Conservation (phyloP, 192 early-diverging fungal genomes). For the Coemansia erecta region DNA sequence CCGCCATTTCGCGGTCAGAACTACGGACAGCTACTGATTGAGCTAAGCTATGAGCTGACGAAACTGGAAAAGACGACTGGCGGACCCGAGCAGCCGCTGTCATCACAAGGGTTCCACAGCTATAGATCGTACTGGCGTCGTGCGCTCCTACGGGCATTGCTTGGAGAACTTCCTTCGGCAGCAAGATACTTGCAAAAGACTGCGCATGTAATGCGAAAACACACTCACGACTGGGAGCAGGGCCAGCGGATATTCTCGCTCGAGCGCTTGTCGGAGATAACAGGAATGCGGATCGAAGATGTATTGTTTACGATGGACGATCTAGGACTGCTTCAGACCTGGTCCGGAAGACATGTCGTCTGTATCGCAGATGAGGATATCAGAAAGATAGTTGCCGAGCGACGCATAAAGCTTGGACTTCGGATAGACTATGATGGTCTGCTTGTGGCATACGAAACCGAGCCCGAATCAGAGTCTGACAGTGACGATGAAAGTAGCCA, state of each 20-base stretch:
- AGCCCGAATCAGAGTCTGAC: neutral
- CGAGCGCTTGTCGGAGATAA: constrained; percentile 54
- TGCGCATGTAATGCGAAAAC: neutral
- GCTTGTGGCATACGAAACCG: neutral
- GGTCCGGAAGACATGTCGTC: constrained; percentile 51
- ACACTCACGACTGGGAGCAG: constrained; percentile 14
- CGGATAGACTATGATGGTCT: constrained; percentile 39
- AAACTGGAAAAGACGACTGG: constrained; percentile 69
- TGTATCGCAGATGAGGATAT: constrained; percentile 45
- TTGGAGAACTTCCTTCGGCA: constrained; percentile 36
- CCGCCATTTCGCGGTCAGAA: constrained; percentile 85
- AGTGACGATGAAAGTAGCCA: neutral
- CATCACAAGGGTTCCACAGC: constrained; percentile 75
- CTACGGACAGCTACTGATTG: constrained; percentile 85
- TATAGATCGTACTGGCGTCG: constrained; percentile 84
- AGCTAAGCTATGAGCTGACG: constrained; percentile 88
- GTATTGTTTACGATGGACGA: constrained; percentile 63
- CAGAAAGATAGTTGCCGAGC: constrained; percentile 22
- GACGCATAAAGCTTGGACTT: constrained; percentile 30
- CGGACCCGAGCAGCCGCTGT: constrained; percentile 86
- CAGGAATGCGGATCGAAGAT: constrained; percentile 71
- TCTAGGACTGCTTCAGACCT: constrained; percentile 60
- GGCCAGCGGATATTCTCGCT: constrained; percentile 41
- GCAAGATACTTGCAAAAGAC: constrained; percentile 11
- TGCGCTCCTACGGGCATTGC: constrained; percentile 58